Conservation (phyloP, 2,329 filamentous ascomycete genomes). For the Rhynchosporium agropyri region DNA sequence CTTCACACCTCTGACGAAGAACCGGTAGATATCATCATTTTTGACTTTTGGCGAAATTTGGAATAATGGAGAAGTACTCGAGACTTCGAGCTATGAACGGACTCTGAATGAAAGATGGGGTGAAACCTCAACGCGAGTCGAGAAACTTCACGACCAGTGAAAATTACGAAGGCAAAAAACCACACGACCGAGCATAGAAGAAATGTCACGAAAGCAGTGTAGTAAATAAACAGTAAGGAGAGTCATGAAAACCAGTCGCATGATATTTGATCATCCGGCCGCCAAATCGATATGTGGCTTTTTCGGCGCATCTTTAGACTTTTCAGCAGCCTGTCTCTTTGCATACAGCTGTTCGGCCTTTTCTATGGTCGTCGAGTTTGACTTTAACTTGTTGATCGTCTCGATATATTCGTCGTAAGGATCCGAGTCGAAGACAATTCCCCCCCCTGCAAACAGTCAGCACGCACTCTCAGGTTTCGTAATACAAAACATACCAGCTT, state of each 20-base stretch:
- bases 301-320: slow-evolving; percentile 10
- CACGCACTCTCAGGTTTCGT: background rate
- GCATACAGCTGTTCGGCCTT: slow-evolving; percentile 68
- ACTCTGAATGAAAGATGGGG: background rate
- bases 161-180: background rate
- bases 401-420: slow-evolving; percentile 91
- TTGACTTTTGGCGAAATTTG: slow-evolving; percentile 2
- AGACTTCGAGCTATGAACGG: slow-evolving; percentile 15
- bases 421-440: slow-evolving; percentile 94
- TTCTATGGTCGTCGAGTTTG: slow-evolving; percentile 86
- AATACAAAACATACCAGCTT: slow-evolving; percentile 58
- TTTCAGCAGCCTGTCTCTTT: slow-evolving; percentile 27
- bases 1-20: slow-evolving; percentile 11
- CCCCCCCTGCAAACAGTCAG: slow-evolving; percentile 59
- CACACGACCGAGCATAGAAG: background rate
- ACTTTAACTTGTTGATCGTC: slow-evolving; percentile 94
- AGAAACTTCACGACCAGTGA: background rate
- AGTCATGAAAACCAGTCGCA: background rate
- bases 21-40: background rate
- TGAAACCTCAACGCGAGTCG: slow-evolving; percentile 2
- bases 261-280: slow-evolving; percentile 24
- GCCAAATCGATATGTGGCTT: slow-evolving; percentile 36
- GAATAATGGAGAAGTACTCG: background rate
- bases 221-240: background rate
- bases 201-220: slow-evolving; percentile 5